These are phyloP conservation scores for Nelumbo lutea DNA, from an alignment of 164 flowering plant genomes.

Conservation along the genomic window DNA sequence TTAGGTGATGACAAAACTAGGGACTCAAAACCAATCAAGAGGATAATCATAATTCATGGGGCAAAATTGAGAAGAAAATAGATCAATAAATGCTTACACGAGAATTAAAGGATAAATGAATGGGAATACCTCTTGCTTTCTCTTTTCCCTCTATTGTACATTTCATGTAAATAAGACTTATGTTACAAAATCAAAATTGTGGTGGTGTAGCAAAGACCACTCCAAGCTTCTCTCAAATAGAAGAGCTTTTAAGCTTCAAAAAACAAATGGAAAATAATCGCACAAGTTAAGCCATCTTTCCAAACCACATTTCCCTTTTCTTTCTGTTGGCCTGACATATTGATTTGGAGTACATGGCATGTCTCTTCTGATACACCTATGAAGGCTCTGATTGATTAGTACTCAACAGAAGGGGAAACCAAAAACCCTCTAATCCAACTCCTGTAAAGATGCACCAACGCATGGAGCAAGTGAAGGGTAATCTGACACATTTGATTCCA, in stretches of 20 bases:
- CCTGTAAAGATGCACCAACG: constrained; percentile 24
- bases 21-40: no score
- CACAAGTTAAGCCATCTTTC: constrained; percentile 21
- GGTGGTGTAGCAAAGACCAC: constrained; percentile 37
- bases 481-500: constrained; percentile 19
- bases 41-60: not conserved
- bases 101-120: constrained; percentile 29
- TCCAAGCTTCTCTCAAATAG: constrained; percentile 26
- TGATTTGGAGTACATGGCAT: constrained; percentile 8
- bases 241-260: constrained; percentile 25
- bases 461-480: constrained; percentile 13
- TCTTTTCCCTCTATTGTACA: constrained; percentile 39
- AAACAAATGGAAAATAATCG: constrained; percentile 13
- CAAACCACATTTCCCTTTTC: constrained; percentile 9
- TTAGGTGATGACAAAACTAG: no score
- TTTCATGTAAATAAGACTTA: constrained; percentile 45
- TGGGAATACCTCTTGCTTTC: constrained; percentile 25
- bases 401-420: not conserved
- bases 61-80: not conserved
- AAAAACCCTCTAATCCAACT: constrained; percentile 16
- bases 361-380: not conserved
- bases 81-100: not conserved
- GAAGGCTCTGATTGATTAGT: constrained; percentile 22
- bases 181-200: constrained; percentile 74
- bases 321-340: constrained; percentile 9